Conservation (phyloP, 129 eudicot species). For the Daucus carota region DNA sequence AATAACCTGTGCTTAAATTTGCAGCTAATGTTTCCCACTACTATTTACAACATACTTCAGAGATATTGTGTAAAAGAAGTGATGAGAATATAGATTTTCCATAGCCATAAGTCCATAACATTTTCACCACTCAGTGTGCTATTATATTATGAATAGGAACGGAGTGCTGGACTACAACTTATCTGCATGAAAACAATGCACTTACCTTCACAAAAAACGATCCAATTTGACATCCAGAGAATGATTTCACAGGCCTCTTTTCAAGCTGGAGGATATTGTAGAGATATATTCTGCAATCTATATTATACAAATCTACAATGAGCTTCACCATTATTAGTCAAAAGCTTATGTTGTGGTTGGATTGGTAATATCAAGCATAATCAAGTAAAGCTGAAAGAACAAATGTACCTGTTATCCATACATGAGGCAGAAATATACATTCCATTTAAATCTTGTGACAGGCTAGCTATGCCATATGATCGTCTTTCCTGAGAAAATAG, state of each 20-base stretch:
- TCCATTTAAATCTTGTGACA: constrained; percentile 89
- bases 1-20: no score
- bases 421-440: constrained; percentile 72
- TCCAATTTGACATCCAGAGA: constrained; percentile 60
- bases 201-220: constrained; percentile 86
- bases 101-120: no score
- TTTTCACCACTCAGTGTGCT: no score
- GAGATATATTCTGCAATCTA: constrained; percentile 51
- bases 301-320: background rate
- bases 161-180: background rate
- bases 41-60: no score
- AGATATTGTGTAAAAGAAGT: no score
- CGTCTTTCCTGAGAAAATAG: constrained; percentile 42
- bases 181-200: background rate
- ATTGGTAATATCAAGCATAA: background rate
- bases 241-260: constrained; percentile 55
- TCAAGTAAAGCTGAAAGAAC: background rate
- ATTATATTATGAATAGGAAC: background rate
- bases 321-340: background rate
- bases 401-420: constrained; percentile 72
- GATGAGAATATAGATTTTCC: no score
- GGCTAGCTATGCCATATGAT: constrained; percentile 75
- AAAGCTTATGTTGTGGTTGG: background rate
- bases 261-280: constrained; percentile 77
- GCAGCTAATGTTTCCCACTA: no score